These are phyloP conservation scores for Marasmius tenuissimus DNA, from an alignment of 1,284 basidiomycete species.

Conservation along the genomic window DNA sequence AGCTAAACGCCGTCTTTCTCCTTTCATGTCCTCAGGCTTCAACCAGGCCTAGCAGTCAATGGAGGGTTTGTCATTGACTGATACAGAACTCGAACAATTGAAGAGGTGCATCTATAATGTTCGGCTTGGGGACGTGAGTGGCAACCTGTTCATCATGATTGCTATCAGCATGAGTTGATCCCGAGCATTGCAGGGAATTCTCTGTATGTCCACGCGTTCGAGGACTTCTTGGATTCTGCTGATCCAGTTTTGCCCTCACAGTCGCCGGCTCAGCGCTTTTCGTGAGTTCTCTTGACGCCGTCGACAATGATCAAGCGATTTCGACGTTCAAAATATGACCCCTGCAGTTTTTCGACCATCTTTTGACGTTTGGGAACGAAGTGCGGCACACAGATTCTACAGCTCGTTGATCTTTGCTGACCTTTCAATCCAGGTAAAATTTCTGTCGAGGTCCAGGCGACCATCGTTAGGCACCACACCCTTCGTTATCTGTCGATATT, in stretches of 20 bases:
- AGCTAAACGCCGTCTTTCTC: not conserved
- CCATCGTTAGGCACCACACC: slow-evolving; percentile 11
- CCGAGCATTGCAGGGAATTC: not conserved
- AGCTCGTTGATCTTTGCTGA: not conserved
- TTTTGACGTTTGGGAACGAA: slow-evolving; percentile 17
- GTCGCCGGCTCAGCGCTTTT: not conserved
- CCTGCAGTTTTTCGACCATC: slow-evolving; percentile 18
- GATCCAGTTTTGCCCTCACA: not conserved
- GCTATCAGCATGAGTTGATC: not conserved
- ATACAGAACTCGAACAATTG: not conserved
- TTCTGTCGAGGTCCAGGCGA: slow-evolving; percentile 14
- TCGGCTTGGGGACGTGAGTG: not conserved
- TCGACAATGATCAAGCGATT: not conserved
- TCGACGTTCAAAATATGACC: not conserved
- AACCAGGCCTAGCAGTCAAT: not conserved
- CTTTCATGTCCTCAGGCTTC: not conserved
- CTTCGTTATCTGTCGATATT: slow-evolving; percentile 18
- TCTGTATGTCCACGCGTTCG: not conserved
- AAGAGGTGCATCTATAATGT: not conserved
- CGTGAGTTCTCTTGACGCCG: not conserved
- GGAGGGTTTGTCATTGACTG: not conserved
- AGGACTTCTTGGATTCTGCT: not conserved
- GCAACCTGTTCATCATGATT: not conserved
- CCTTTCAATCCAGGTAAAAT: slow-evolving; percentile 13
- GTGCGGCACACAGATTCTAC: not conserved